phyloP scores from a whole-genome alignment of 805 yeast species.

The Starmerella cellae region DNA sequence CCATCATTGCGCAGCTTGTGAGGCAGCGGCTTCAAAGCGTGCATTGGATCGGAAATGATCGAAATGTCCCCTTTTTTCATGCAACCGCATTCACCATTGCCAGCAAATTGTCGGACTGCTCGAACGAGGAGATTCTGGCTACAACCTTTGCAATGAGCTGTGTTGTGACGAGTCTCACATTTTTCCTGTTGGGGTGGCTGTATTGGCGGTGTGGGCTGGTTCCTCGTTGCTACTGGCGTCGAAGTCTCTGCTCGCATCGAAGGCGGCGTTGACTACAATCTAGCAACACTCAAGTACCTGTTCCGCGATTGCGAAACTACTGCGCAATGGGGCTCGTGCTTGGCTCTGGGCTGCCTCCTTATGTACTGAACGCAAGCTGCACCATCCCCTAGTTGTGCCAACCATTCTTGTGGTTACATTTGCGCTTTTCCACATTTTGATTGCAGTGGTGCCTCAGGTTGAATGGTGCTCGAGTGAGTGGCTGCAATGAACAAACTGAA shows the following conservation, averaged over 20 bases:
- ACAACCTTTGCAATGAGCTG: slow-evolving; percentile 83
- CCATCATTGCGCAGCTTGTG: slow-evolving; percentile 77
- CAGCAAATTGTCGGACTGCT: slow-evolving; percentile 38
- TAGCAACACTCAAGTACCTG: slow-evolving; percentile 32
- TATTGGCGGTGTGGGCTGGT: slow-evolving; percentile 96
- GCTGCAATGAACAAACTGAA: too few species aligned
- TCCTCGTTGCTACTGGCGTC: slow-evolving; percentile 75
- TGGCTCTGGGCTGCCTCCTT: slow-evolving; percentile 46
- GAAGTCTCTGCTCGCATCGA: slow-evolving; percentile 80
- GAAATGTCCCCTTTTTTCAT: slow-evolving; percentile 98
- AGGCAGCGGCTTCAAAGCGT: slow-evolving; percentile 84
- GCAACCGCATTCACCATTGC: slow-evolving; percentile 74
- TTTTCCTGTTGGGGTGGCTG: slow-evolving; percentile 68
- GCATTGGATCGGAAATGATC: slow-evolving; percentile 85
- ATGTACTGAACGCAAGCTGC: slow-evolving; percentile 44
- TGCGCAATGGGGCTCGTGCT: slow-evolving; percentile 60
- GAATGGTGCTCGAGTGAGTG: slow-evolving; percentile 45
- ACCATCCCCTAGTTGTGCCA: slow-evolving; percentile 68
- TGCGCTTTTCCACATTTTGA: slow-evolving; percentile 50
- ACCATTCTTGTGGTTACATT: slow-evolving; percentile 64
- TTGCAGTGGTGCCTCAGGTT: slow-evolving; percentile 53
- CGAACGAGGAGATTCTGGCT: slow-evolving; percentile 43
- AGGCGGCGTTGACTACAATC: slow-evolving; percentile 54
- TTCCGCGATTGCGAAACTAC: slow-evolving; percentile 38
- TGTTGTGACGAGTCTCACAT: slow-evolving; percentile 72